Evolutionary conservation across 164 flowering plant genomes (phyloP).

Genomic region (Cinnamomum chago): DNA sequence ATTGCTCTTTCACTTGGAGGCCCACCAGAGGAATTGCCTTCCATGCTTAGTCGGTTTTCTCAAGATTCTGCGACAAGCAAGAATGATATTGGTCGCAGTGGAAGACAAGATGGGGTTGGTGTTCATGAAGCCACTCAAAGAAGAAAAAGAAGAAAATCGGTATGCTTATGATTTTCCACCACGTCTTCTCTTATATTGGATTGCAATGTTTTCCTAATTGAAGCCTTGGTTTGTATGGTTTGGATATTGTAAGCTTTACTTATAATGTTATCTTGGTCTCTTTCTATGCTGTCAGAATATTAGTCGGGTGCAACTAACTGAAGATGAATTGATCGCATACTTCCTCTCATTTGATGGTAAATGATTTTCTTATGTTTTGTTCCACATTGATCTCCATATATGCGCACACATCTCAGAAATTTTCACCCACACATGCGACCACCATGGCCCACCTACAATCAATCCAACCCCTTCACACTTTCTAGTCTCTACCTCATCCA

Average conservation of each 20-base stretch:
- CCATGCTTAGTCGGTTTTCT: slow-evolving; percentile 8
- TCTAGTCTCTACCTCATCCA: no score
- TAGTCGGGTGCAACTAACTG: slow-evolving; percentile 67
- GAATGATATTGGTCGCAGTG: slow-evolving; percentile 10
- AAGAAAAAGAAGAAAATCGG: slow-evolving; percentile 57
- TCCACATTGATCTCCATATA: neutral
- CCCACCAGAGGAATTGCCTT: slow-evolving; percentile 26
- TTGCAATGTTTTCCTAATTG: neutral
- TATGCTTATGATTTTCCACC: slow-evolving; percentile 19
- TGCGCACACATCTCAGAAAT: no score
- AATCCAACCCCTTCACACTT: no score
- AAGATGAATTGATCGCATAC: slow-evolving; percentile 71
- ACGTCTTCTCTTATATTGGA: neutral
- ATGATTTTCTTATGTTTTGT: neutral
- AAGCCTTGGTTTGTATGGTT: neutral
- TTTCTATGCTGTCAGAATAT: slow-evolving; percentile 31
- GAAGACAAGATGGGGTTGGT: slow-evolving; percentile 20
- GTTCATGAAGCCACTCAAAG: slow-evolving; percentile 31
- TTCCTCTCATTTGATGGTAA: slow-evolving; percentile 90
- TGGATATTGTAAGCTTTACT: neutral
- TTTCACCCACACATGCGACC: no score
- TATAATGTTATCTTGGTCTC: slow-evolving; percentile 1
- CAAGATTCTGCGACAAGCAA: slow-evolving; percentile 11
- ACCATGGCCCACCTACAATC: no score
- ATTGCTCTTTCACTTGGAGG: slow-evolving; percentile 74